Evolutionary conservation across 1,139 yeast species (phyloP).

Genomic region (Sugiyamaella paludigena): DNA sequence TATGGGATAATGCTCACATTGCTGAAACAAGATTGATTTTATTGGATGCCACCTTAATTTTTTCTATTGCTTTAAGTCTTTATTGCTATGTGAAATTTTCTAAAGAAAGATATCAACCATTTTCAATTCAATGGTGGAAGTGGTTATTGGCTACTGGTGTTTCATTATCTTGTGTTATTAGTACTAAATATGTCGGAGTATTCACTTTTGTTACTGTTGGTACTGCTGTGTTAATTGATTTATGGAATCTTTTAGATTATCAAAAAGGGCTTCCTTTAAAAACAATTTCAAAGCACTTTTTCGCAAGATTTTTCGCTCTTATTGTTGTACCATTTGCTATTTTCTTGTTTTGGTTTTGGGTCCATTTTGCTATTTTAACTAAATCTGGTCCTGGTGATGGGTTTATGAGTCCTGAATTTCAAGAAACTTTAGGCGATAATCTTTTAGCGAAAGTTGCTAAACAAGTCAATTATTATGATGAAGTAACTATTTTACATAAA

Average conservation of each 20-base stretch:
- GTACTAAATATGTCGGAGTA: constrained; percentile 94
- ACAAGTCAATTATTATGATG: constrained; percentile 71
- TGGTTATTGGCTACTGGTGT: constrained; percentile 87
- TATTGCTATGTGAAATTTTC: constrained; percentile 77
- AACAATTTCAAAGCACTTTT: constrained; percentile 63
- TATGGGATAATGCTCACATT: constrained; percentile 90
- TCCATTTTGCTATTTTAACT: constrained; percentile 77
- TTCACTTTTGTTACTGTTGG: constrained; percentile 89
- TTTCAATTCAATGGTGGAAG: constrained; percentile 72
- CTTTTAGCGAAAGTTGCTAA: constrained; percentile 64
- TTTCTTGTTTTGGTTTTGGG: constrained; percentile 89
- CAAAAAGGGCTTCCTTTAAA: constrained; percentile 63
- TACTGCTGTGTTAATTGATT: constrained; percentile 74
- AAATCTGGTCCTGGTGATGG: constrained; percentile 95
- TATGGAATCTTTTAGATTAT: constrained; percentile 82
- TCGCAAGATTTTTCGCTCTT: constrained; percentile 70
- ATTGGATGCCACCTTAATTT: constrained; percentile 82
- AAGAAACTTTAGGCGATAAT: constrained; percentile 84
- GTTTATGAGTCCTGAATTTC: constrained; percentile 92
- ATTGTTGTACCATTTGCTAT: constrained; percentile 77
- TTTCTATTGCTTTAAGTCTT: constrained; percentile 77
- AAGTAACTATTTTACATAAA: constrained; percentile 71
- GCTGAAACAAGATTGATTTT: constrained; percentile 87
- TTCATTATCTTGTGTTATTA: constrained; percentile 79
- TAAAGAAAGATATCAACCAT: constrained; percentile 66